Evolutionary conservation across 2,329 filamentous ascomycete species (phyloP).

Genomic region (Bipolaris victoriae): DNA sequence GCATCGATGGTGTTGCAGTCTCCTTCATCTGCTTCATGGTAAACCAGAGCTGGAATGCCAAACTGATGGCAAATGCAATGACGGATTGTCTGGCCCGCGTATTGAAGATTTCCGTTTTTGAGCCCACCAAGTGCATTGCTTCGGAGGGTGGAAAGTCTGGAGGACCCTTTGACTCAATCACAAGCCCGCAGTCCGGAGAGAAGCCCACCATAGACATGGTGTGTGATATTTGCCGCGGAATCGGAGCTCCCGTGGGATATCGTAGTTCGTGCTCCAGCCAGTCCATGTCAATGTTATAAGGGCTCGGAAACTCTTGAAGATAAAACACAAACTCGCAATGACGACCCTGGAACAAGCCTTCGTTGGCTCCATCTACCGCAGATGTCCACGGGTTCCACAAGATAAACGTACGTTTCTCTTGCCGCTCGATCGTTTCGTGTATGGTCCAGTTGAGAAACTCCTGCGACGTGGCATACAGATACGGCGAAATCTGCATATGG

Average conservation of each 20-base stretch:
- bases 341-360: conserved; percentile 69
- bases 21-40: conserved; percentile 69
- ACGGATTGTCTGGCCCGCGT: conserved; percentile 60
- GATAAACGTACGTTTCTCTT: conserved; percentile 64
- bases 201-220: conserved; percentile 67
- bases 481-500: conserved; percentile 71
- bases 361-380: conserved; percentile 61
- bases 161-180: conserved; percentile 66
- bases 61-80: conserved; percentile 57
- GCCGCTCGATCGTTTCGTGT: conserved; percentile 68
- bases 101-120: conserved; percentile 63
- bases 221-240: conserved; percentile 59
- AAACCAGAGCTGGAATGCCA: conserved; percentile 61
- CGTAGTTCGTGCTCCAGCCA: conserved; percentile 65
- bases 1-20: conserved; percentile 67
- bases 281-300: conserved; percentile 48
- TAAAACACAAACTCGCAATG: conserved; percentile 92
- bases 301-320: conserved; percentile 65
- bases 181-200: conserved; percentile 71
- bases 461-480: conserved; percentile 55
- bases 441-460: conserved; percentile 76
- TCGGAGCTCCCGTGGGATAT: conserved; percentile 63
- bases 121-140: conserved; percentile 60
- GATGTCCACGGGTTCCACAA: conserved; percentile 76
- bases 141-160: conserved; percentile 61